Conservation (phyloP, 345 rosid species). For the Populus pruinosa region DNA sequence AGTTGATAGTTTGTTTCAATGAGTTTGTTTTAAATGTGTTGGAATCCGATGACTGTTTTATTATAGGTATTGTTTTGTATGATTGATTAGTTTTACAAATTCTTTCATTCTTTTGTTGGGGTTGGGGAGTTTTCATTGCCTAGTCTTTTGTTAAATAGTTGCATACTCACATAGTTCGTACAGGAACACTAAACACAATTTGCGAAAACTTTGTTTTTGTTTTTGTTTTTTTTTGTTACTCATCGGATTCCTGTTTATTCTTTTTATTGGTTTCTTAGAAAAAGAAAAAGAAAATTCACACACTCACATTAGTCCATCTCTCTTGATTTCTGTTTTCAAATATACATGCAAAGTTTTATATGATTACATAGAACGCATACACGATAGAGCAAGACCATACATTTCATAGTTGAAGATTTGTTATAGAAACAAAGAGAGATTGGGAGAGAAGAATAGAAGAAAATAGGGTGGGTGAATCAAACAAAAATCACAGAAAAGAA, state of each 20-base stretch:
- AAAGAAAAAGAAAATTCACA: slow-evolving; percentile 29
- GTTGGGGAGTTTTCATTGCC: slow-evolving; percentile 16
- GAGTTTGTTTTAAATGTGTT: slow-evolving; percentile 42
- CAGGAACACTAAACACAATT: slow-evolving; percentile 36
- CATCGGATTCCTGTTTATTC: slow-evolving; percentile 73
- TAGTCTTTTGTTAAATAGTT: slow-evolving; percentile 22
- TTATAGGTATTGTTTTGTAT: slow-evolving; percentile 39
- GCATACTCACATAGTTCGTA: slow-evolving; percentile 25
- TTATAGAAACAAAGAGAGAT: slow-evolving; percentile 38
- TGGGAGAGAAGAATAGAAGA: slow-evolving; percentile 28
- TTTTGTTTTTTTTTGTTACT: slow-evolving; percentile 26
- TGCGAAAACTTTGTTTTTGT: slow-evolving; percentile 16
- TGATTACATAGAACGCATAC: slow-evolving; percentile 18
- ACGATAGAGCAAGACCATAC: slow-evolving; percentile 18
- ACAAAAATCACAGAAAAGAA: slow-evolving; percentile 18
- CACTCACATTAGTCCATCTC: slow-evolving; percentile 46
- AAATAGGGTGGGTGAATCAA: slow-evolving; percentile 48
- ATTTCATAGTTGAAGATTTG: slow-evolving; percentile 19
- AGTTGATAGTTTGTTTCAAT: slow-evolving; percentile 35
- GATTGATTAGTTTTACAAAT: slow-evolving; percentile 34
- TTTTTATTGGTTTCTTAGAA: slow-evolving; percentile 20
- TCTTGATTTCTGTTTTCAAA: slow-evolving; percentile 34
- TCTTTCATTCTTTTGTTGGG: slow-evolving; percentile 83
- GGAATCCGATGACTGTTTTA: slow-evolving; percentile 97
- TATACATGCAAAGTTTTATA: slow-evolving; percentile 23